phyloP scores from a whole-genome alignment of 768 basidiomycete genomes.

The Lactarius quietus region DNA sequence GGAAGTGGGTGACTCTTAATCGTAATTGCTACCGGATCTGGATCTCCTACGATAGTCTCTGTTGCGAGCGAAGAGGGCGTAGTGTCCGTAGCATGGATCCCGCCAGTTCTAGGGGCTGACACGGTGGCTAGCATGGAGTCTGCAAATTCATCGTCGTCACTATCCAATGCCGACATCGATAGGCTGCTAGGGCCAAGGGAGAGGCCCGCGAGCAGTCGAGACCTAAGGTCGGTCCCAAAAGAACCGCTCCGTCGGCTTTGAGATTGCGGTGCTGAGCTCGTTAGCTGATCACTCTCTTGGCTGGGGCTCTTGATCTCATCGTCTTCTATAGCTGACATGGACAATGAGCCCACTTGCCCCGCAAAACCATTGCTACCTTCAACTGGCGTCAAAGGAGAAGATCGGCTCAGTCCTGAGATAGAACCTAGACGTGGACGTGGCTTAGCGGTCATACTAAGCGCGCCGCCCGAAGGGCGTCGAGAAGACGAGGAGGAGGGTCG shows the following conservation, averaged over 20 bases:
- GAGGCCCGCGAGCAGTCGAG: constrained; percentile 15
- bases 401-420: constrained; percentile 9
- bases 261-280: neutral
- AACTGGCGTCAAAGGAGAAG: constrained; percentile 12
- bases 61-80: constrained; percentile 12
- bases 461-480: constrained; percentile 23
- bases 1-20: constrained; percentile 2
- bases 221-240: constrained; percentile 16
- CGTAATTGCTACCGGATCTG: constrained; percentile 1
- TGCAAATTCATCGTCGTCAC: constrained; percentile 41
- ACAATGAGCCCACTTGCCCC: constrained; percentile 17
- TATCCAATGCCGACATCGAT: constrained; percentile 53
- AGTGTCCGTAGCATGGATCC: neutral
- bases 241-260: constrained; percentile 8
- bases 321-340: constrained; percentile 33
- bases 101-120: constrained; percentile 6
- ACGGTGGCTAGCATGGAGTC: neutral
- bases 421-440: constrained; percentile 22
- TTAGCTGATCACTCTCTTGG: constrained; percentile 26
- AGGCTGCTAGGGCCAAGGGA: constrained; percentile 36
- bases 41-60: constrained; percentile 9
- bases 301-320: constrained; percentile 24
- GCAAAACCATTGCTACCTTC: constrained; percentile 18
- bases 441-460: constrained; percentile 6
- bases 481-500: constrained; percentile 20